Conservation (phyloP, 192 early-diverging fungal genomes). For the Geranomyces michiganensis region DNA sequence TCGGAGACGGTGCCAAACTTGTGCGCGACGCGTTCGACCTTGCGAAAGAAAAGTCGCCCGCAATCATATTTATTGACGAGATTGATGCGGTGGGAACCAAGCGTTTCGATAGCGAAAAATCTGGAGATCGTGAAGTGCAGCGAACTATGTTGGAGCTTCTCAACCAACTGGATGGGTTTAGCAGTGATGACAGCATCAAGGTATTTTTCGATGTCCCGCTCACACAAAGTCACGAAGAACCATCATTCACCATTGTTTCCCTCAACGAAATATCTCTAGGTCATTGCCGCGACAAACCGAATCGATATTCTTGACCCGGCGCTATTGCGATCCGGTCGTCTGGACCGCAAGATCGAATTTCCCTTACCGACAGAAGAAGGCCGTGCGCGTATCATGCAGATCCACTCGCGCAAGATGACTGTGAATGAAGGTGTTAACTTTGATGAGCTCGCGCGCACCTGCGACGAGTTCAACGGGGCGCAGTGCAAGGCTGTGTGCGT, state of each 20-base stretch:
- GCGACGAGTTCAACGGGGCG: slow-evolving; percentile 99
- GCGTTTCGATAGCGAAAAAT: slow-evolving; percentile 96
- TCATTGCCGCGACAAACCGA: slow-evolving; percentile 98
- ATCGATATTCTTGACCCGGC: slow-evolving; percentile 97
- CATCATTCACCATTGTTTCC: neutral
- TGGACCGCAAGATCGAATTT: slow-evolving; percentile 99
- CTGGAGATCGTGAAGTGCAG: slow-evolving; percentile 97
- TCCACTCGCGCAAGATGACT: slow-evolving; percentile 98
- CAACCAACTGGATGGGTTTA: slow-evolving; percentile 97
- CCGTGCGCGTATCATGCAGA: slow-evolving; percentile 92
- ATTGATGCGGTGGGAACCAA: slow-evolving; percentile 99
- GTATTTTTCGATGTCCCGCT: slow-evolving; percentile 50
- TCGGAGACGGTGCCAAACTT: slow-evolving; percentile 54
- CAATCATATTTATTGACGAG: slow-evolving; percentile 99
- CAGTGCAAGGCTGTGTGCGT: slow-evolving; percentile 99
- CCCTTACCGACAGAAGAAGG: slow-evolving; percentile 96
- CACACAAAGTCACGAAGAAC: neutral
- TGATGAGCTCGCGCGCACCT: slow-evolving; percentile 91
- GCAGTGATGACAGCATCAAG: slow-evolving; percentile 94
- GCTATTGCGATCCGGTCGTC: slow-evolving; percentile 89
- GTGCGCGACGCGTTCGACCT: slow-evolving; percentile 96
- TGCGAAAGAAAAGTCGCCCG: slow-evolving; percentile 97
- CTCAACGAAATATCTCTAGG: slow-evolving; percentile 55
- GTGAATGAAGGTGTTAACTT: slow-evolving; percentile 93
- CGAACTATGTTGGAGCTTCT: slow-evolving; percentile 98